Evolutionary conservation across 2,329 filamentous ascomycete species (phyloP).

Genomic region (Fusarium tupiense): DNA sequence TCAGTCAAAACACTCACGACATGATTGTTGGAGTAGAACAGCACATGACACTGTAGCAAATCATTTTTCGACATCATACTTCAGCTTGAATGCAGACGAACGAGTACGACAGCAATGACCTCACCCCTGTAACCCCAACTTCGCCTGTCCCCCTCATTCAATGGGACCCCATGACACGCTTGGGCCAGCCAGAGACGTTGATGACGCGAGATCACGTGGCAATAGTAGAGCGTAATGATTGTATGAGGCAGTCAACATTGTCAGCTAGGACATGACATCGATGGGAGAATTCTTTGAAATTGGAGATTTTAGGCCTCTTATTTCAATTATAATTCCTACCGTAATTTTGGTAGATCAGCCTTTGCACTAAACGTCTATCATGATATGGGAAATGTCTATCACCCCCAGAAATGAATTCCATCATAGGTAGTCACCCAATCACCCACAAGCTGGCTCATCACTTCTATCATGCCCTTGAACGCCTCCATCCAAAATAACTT

Average conservation of each 20-base stretch:
- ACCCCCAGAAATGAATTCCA: not conserved
- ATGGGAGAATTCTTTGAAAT: not conserved
- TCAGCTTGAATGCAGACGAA: not conserved
- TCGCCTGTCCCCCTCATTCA: conserved; percentile 23
- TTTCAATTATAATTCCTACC: too few species aligned
- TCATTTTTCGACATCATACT: not conserved
- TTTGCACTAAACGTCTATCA: not conserved
- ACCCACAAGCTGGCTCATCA: conserved; percentile 54
- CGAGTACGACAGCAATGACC: conserved; percentile 15
- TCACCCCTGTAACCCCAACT: conserved; percentile 29
- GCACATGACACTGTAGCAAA: not conserved
- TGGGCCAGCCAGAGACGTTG: conserved; percentile 33
- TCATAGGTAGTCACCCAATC: not conserved
- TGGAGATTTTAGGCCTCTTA: not conserved
- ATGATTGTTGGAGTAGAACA: not conserved
- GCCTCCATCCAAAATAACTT: conserved; percentile 67
- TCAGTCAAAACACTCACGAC: not conserved
- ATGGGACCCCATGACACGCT: conserved; percentile 32
- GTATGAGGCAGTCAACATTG: too few species aligned
- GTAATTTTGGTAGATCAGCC: not conserved
- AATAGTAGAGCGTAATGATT: conserved; percentile 5
- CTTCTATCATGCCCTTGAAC: conserved; percentile 54
- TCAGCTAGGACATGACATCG: not conserved
- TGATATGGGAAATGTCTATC: not conserved
- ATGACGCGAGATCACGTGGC: conserved; percentile 51